Base-by-base conservation (phyloP, 129 eudicot species). In the Saussurea involucrata region DNA sequence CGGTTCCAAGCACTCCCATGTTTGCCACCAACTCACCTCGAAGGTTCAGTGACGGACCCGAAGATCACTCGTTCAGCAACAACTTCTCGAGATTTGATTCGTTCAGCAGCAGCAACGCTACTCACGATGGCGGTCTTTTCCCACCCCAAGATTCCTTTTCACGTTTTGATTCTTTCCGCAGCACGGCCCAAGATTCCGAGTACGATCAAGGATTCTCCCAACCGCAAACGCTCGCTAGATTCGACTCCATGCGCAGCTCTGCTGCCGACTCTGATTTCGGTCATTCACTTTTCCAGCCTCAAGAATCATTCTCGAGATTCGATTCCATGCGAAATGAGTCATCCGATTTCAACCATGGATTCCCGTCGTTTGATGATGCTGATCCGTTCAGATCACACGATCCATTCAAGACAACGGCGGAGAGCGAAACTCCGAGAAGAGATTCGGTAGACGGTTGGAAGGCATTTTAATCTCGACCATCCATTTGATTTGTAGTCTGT, bases 1-100 rank as follows among this genome's bases (percentile, higher is more conserved):
- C 96, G 7, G 96, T 90, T 46, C 96, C 96, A 9, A 85, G 92
- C 82, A 90, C 96, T 68, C 96, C 96, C 13, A 81, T 87, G 84
- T 79, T 49, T 66, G 83, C 80, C 31, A 83, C 64, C 76, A 84
- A 72, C 82, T 85, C 94, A 12, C 91, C 95, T 0, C 72, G 79
- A 69, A 85, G 76, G 34, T 76, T 53, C 29, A 68, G 68, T 36
- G 92, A 87, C 65, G 90, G 83, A 44, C 68, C 85, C 13, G 95
- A 89, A 46, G 87, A 90, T 3, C 78, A 83, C 72, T 74, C 89
- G 15, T 86, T 86, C 61, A 86, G 84, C 85, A 86, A 90, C 81
- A 85, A 78, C 75, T 78, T 82, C 60, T 78, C 88, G 20, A 82
- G 88, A 70, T 81, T 85, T 46, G 88, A 85, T 73, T 81, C 88